Evolutionary conservation across 495 filamentous ascomycete species (phyloP), one percentile per base, ranked within the genome.

Genomic region (Penicillium cataractarum): DNA sequence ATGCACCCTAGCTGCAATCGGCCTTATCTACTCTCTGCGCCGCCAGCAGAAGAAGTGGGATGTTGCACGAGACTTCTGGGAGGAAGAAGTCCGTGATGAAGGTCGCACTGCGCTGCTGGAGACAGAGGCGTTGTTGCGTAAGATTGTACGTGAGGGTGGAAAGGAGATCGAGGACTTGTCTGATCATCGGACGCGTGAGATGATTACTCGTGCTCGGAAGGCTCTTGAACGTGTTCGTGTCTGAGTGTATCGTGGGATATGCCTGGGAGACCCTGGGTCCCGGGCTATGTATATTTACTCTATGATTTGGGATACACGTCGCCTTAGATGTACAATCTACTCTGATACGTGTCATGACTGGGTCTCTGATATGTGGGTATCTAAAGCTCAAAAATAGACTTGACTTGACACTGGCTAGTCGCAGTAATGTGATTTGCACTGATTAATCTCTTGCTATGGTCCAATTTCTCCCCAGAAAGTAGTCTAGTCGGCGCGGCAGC

Each of bases 31-130:
- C 79, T 87, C 89, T 57, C 68, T 93, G 63, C 77, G 88, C 24
- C 80, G 88, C 22, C 81, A 97, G 78, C 94, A 97, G 74, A 86
- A 74, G 64, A 78, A 84, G 65, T 98, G 94, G 94, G 90, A 92
- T 61, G 72, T 67, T 8, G 90, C 88, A 12, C 83, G 89, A 39
- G 74, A 66, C 7, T 85, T 81, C 64, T 98, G 92, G 89, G 86
- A 92, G 70, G 86, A 80, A 4, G 86, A 90, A 67, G 84, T 97
- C 10, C 84, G 87, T 62, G 93, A 97, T 69, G 88, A 90, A 62
- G 95, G 93, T 8, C 83, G 92, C 57, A 85, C 84, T 54, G 87
- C 89, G 5, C 75, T 97, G 52, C 83, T 84, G 57, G 82, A 84
- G 29, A 87, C 86, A 1, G 95, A 99, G 74, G 76, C 81, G 27